Base-by-base conservation (phyloP, 768 basidiomycete genomes). In the Tulasnella sp. region DNA sequence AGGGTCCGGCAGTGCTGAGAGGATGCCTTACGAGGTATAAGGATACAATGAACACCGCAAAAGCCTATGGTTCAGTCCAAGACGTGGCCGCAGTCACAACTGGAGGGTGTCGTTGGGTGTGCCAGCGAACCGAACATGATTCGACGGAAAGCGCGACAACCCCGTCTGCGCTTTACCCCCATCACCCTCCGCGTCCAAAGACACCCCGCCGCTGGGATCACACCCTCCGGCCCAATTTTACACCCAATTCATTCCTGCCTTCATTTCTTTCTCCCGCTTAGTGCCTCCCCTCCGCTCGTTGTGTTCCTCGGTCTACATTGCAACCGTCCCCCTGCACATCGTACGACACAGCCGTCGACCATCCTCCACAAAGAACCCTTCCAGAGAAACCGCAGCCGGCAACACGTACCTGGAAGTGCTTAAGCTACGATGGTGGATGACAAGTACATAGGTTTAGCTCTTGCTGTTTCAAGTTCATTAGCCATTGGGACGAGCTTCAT, bases 401-500 rank as follows among this genome's bases (percentile, higher is more conserved):
- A 17, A 19, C 29, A 34, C 45, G 19, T n/a, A n/a, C 46, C 48
- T n/a, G 7, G 21, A 36, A 23, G 36, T 31, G 14, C 45, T 57
- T 27, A 15, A 15, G 29, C 27, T 8, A 39, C 34, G n/a, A 84
- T 86, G 82, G 72, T 90, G 23, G 89, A 96, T 64, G 94, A 96
- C 73, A 96, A 92, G 73, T 94, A 91, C 68, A 89, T 97, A 48
- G 96, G 96, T 31, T 78, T 99, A 51, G 77, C 80, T 23, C 80
- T 99, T 55, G 93, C 96, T 52, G 71, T 98, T 48, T 81, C 83
- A 17, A 80, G 89, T 63, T 86, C 87, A 11, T 66, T 87, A 23
- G 82, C 86, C 58, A 98, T 98, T 63, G 94, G 96, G 49, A 87
- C 85, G 36, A 94, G 91, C 69, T 96, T 92, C 69, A 96, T 99